These are phyloP conservation scores for Oryza glaberrima DNA, from an alignment of 176 grass and related monocot species.

Conservation along the genomic window DNA sequence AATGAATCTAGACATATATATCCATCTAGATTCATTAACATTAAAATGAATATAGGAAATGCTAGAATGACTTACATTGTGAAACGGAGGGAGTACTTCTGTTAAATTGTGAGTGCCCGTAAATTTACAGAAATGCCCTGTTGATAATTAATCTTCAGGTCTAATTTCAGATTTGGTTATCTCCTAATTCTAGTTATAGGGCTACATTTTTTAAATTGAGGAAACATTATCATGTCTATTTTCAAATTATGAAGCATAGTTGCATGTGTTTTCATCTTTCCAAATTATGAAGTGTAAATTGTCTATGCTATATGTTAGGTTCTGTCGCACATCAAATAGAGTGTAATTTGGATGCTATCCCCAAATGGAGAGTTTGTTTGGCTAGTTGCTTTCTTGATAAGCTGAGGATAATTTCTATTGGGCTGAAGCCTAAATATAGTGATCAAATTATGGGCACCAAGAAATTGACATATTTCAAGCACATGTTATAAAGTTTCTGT, in stretches of 20 bases:
- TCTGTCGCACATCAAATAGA: neutral
- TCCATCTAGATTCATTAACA: too few relatives aligned
- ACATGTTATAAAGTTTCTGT: neutral
- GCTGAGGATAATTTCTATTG: neutral
- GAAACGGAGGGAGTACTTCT: neutral
- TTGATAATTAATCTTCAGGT: neutral
- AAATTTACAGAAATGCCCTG: neutral
- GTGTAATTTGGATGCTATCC: neutral
- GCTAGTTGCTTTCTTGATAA: conserved; percentile 16
- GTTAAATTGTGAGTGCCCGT: neutral
- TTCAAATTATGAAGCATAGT: too few relatives aligned
- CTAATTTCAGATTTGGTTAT: neutral
- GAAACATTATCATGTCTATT: too few relatives aligned
- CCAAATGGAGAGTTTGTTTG: neutral
- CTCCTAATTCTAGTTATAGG: neutral
- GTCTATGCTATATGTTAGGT: neutral
- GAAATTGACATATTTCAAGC: neutral
- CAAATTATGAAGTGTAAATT: neutral
- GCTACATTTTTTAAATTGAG: too few relatives aligned
- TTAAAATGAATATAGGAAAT: too few relatives aligned
- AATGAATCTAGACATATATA: too few relatives aligned
- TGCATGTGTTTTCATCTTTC: neutral
- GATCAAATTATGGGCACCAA: neutral
- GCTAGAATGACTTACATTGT: too few relatives aligned
- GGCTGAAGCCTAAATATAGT: conserved; percentile 13